phyloP scores from a whole-genome alignment of 2,329 filamentous ascomycete species.

The Neopestalotiopsis rosae region DNA sequence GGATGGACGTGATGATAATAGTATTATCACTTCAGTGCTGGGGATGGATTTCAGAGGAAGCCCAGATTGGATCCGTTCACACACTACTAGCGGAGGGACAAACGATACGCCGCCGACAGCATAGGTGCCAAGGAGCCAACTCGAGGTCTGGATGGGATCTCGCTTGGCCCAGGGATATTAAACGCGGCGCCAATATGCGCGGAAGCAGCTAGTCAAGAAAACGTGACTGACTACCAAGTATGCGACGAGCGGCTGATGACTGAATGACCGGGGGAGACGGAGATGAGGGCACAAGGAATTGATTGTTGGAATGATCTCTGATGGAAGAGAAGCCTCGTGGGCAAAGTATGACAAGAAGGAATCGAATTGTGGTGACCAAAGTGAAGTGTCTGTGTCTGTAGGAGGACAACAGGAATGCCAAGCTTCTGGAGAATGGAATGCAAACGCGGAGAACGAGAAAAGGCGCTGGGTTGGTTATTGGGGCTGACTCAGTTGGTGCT shows the following conservation, averaged over 20 bases:
- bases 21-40: background rate
- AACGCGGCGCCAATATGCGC: conserved; percentile 16
- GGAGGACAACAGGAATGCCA: conserved; percentile 6
- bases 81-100: conserved; percentile 9
- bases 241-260: background rate
- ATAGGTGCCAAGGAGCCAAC: background rate
- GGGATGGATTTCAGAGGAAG: background rate
- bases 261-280: background rate
- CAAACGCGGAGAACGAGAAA: background rate
- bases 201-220: conserved; percentile 9
- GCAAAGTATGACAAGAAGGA: background rate
- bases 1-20: background rate
- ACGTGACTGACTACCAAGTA: background rate
- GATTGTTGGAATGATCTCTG: background rate
- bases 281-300: background rate
- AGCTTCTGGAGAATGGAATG: conserved; percentile 1
- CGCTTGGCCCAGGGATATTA: conserved; percentile 7
- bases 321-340: background rate
- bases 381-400: background rate
- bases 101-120: conserved; percentile 14
- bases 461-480: background rate
- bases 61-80: background rate
- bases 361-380: conserved; percentile 1
- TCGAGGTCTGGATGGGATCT: conserved; percentile 11
- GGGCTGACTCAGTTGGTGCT: background rate